A percentile compares a stretch with the other conserved stretches of the same genome.
phyloP scores from a whole-genome alignment of 2,329 filamentous ascomycete species.

The Metarhizium humberi region DNA sequence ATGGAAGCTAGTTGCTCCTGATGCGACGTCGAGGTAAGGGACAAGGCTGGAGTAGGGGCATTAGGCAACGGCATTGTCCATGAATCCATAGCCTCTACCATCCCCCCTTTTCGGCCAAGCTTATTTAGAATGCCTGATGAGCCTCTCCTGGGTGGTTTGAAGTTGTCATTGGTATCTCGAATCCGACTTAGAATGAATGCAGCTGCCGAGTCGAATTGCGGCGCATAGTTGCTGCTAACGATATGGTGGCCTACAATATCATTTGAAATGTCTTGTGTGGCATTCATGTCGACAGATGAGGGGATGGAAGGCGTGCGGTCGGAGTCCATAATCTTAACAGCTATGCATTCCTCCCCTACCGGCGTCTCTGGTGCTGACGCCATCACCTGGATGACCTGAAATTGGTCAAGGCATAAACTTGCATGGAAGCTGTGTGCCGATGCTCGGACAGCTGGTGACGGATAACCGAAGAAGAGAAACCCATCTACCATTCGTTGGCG shows the following conservation, averaged over 20 bases:
- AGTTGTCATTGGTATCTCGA: background rate
- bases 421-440: background rate
- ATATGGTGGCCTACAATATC: background rate
- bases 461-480: background rate
- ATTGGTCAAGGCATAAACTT: too few species aligned
- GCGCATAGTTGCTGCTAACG: background rate
- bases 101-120: background rate
- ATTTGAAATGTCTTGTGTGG: background rate
- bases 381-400: background rate
- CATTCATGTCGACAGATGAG: background rate
- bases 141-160: background rate
- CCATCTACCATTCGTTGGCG: background rate
- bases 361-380: background rate
- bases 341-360: background rate
- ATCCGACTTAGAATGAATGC: slow-evolving; percentile 5
- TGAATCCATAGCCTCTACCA: background rate
- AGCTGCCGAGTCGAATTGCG: slow-evolving; percentile 4
- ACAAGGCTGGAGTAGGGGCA: too few species aligned
- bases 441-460: background rate
- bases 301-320: background rate
- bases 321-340: background rate
- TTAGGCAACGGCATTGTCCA: background rate
- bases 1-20: background rate
- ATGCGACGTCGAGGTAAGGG: background rate
- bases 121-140: background rate